These are phyloP conservation scores for Theileria equi DNA, from an alignment of 169 alveolate genomes.

Conservation along the genomic window DNA sequence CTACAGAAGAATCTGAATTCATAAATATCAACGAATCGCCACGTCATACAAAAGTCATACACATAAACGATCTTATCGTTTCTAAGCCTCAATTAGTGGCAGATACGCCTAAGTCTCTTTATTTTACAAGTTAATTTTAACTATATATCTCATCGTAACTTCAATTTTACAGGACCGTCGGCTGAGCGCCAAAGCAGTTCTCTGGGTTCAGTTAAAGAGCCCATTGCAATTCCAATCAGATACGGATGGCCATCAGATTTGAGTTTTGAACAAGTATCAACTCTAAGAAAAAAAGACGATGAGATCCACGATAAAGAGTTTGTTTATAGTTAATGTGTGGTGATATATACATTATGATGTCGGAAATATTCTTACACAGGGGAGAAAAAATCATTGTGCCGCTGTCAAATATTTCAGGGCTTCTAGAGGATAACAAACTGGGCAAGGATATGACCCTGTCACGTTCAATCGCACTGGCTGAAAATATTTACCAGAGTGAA, in stretches of 20 bases:
- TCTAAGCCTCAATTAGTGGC: conserved; percentile 11
- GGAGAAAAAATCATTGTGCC: conserved; percentile 3
- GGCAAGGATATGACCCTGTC: conserved; percentile 4
- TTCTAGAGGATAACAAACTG: not conserved
- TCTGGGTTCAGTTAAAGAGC: not conserved
- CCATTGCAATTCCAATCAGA: conserved; percentile 10
- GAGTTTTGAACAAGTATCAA: conserved; percentile 3
- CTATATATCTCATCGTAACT: not conserved
- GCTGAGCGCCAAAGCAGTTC: not conserved
- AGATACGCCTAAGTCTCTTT: conserved; percentile 8
- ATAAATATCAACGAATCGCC: conserved; percentile 4
- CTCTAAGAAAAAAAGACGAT: no score
- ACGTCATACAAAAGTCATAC: conserved; percentile 2
- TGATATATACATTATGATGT: not conserved
- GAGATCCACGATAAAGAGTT: no score
- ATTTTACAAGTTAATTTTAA: not conserved
- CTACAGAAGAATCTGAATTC: conserved; percentile 10
- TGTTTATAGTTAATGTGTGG: conserved; percentile 1
- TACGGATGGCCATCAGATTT: conserved; percentile 20
- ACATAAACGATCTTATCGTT: conserved; percentile 18
- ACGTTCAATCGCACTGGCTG: conserved; percentile 17
- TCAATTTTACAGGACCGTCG: no score
- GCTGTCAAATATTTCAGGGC: conserved; percentile 6
- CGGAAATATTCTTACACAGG: not conserved
- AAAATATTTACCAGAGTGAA: conserved; percentile 16